Base-by-base conservation (phyloP, 768 basidiomycete species). In the Lentinula sp. region DNA sequence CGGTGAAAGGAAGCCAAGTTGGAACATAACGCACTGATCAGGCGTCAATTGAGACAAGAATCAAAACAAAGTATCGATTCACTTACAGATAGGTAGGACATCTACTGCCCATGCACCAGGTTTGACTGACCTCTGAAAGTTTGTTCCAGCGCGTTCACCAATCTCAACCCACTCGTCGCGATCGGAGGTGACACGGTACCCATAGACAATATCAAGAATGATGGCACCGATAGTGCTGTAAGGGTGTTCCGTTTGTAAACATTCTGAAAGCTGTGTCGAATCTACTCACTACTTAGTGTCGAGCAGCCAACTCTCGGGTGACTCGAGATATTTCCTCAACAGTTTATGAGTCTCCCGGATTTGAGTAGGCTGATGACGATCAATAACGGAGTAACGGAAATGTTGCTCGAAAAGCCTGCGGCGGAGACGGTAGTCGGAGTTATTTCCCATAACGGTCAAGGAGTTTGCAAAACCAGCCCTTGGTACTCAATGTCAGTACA, bases 101-200 rank as follows among this genome's bases (percentile, higher is more conserved):
- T 52, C 51, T 13, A 52, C 51, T 52, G 51, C 51, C 51, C 51
- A 52, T 5, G 51, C 51, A n/a, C 51, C 51, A 37, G 51, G 51
- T 5, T 52, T 52, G 7, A 52, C 51, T 35, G 51, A 52, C 32
- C 31, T 32, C 51, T 52, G 51, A 28, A 52, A 52, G 51, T 32
- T 52, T 16, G 51, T 52, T 15, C 51, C 51, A 15, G 51, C 51
- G 6, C 51, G 51, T 34, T 52, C 51, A 16, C 51, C 51, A 16
- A 52, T 37, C 18, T 52, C 51, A 32, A 52, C 51, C 51, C 51
- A 52, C 15, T 52, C 51, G 35, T 52, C 51, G 51, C 51, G 51
- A 37, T 52, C 51, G 11, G 51, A 52, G n/a, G 51, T 52, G 51
- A 52, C 51, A 32, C 51, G 51, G 18, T 52, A 52, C 10, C 51